These are phyloP conservation scores for Scheffersomyces spartinae DNA, from an alignment of 805 yeast species.

Conservation along the genomic window DNA sequence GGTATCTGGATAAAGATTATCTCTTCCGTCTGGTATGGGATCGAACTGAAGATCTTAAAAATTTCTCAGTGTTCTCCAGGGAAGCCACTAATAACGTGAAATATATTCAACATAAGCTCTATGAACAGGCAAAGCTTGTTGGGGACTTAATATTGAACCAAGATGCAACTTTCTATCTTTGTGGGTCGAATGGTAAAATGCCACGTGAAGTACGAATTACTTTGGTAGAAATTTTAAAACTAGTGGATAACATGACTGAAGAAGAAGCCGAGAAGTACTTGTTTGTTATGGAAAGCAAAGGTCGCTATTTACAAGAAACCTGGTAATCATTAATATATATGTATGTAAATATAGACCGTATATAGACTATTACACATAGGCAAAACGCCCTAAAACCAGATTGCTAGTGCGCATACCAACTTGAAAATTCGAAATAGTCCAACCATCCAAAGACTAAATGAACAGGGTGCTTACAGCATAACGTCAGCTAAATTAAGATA, in stretches of 20 bases:
- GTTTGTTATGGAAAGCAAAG: slow-evolving; percentile 45
- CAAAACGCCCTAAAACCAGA: no score
- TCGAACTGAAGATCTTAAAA: slow-evolving; percentile 15
- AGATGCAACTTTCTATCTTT: slow-evolving; percentile 59
- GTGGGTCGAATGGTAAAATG: slow-evolving; percentile 95
- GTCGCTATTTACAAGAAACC: slow-evolving; percentile 76
- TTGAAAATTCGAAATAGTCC: no score
- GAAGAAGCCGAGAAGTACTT: slow-evolving; percentile 41
- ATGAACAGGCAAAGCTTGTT: slow-evolving; percentile 35
- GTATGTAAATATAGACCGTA: no score
- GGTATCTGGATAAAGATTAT: slow-evolving; percentile 55
- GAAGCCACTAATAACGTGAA: slow-evolving; percentile 39
- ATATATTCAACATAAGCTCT: slow-evolving; percentile 73
- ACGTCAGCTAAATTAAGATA: no score
- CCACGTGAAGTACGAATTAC: slow-evolving; percentile 84
- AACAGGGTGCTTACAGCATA: no score
- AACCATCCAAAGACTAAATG: no score
- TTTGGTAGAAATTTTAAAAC: slow-evolving; percentile 46
- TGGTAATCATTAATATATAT: no score
- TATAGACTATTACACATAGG: no score
- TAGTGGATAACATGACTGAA: slow-evolving; percentile 28
- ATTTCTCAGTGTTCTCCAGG: slow-evolving; percentile 27
- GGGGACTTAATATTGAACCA: slow-evolving; percentile 40
- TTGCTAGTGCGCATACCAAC: no score
- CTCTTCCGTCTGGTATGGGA: slow-evolving; percentile 50